A percentile compares a stretch with the other conserved stretches of the same genome.
phyloP scores from a whole-genome alignment of 108 stramenopile species.

The Chaetoceros muelleri region DNA sequence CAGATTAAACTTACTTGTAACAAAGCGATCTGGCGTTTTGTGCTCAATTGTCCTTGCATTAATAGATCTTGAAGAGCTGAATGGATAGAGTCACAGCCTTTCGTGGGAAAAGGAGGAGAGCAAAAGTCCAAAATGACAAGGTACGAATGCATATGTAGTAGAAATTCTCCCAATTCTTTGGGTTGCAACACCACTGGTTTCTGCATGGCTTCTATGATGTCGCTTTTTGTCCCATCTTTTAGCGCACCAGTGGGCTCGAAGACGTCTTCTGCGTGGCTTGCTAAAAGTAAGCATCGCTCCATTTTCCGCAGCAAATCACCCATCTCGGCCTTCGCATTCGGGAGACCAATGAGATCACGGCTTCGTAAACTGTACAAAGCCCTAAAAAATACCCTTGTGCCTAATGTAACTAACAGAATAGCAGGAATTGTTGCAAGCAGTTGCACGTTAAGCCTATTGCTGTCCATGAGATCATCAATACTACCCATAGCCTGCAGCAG shows the following conservation, averaged over 20 bases:
- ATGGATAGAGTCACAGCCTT: slow-evolving; percentile 57
- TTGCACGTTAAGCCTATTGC: slow-evolving; percentile 67
- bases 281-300: slow-evolving; percentile 44
- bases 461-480: slow-evolving; percentile 61
- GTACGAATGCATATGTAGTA: slow-evolving; percentile 53
- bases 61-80: slow-evolving; percentile 42
- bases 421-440: slow-evolving; percentile 66
- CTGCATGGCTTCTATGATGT: not conserved
- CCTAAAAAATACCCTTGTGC: slow-evolving; percentile 43
- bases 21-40: slow-evolving; percentile 24
- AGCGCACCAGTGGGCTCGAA: not conserved
- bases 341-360: slow-evolving; percentile 53
- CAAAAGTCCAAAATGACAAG: slow-evolving; percentile 64
- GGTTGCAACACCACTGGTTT: slow-evolving; percentile 18
- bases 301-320: slow-evolving; percentile 47
- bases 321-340: slow-evolving; percentile 66
- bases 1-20: too few species aligned
- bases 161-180: slow-evolving; percentile 55
- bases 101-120: slow-evolving; percentile 53
- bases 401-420: slow-evolving; percentile 41
- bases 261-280: slow-evolving; percentile 20
- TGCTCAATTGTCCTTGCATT: slow-evolving; percentile 34
- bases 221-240: not conserved
- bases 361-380: slow-evolving; percentile 50
- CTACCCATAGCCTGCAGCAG: slow-evolving; percentile 60